Evolutionary conservation across 768 basidiomycete species (phyloP), one percentile per base, ranked within the genome.

Genomic region (Leccinum variicolor): DNA sequence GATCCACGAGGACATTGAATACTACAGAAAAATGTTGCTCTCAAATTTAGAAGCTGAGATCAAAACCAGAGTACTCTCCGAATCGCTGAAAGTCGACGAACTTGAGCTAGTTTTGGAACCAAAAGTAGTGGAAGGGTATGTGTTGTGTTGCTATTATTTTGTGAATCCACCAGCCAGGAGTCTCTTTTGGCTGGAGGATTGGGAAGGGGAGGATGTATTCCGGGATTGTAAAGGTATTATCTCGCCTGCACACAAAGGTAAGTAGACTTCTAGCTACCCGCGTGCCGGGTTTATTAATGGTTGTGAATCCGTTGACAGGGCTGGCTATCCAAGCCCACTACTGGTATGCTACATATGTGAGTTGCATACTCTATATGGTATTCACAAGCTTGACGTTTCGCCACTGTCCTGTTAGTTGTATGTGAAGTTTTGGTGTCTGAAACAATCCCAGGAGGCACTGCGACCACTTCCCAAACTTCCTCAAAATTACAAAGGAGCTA

Each of bases 171-270:
- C 61, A 1, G 66, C 69, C 0, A 76, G 80, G 21, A 66, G 71
- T 19, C 69, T 86, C 10, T 86, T 86, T 60, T 87, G 81, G 76
- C 55, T 85, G 34, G 76, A 85, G 43, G 60, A 72, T 0, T 80
- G 76, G 55, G 64, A 76, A 0, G 73, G 76, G 2, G 39, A 55
- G 0, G 53, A 67, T 6, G 63, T 84, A 31, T 62, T 74, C 19
- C 29, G 25, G 26, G 62, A 67, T 4, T 71, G 71, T 41, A 56
- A 23, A 50, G 69, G 69, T 5, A 14, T 7, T 0, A 31, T 66
- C 7, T 71, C 60, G 0, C 19, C 28, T 50, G 48, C 63, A 0
- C 71, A 72, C 52, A 67, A 69, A 68, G 66, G 71, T 68, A 14
- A 25, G 45, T 23, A 21, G 41, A 31, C 21, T 34, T 15, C 4